Evolutionary conservation across 441 rosid genomes (phyloP).

Genomic region (Syzygium syzygioides): DNA sequence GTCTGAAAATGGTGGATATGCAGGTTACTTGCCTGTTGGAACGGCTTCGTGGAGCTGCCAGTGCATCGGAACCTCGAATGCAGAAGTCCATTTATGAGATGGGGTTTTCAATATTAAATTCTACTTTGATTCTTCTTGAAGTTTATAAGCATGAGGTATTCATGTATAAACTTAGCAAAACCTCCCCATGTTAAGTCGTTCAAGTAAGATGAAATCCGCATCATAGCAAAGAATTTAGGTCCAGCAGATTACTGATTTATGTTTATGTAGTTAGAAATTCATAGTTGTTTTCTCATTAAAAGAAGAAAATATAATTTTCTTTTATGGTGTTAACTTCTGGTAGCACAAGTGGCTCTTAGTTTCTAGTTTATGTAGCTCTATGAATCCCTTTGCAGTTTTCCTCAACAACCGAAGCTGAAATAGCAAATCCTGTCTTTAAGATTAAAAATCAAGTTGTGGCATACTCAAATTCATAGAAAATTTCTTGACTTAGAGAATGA

Average conservation of each 20-base stretch:
- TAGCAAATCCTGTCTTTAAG: background rate
- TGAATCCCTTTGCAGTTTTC: background rate
- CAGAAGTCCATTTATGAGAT: constrained; percentile 89
- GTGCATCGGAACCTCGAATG: constrained; percentile 91
- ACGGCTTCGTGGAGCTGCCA: no score
- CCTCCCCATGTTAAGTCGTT: background rate
- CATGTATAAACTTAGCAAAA: background rate
- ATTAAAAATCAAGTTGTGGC: background rate
- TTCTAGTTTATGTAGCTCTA: background rate
- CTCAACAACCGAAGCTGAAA: background rate
- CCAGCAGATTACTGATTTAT: background rate
- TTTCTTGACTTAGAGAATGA: no score
- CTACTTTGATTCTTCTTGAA: constrained; percentile 78
- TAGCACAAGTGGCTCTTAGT: no score
- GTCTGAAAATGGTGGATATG: background rate
- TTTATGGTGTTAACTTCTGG: background rate
- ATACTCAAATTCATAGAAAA: no score
- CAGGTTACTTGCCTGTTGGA: constrained; percentile 87
- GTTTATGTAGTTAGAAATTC: background rate
- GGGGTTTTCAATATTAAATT: constrained; percentile 69
- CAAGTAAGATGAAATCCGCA: background rate
- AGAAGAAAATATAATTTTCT: background rate
- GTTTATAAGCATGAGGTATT: constrained; percentile 91
- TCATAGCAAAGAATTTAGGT: background rate
- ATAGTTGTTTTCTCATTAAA: background rate